A percentile compares a stretch with the other conserved stretches of the same genome.
phyloP scores from a whole-genome alignment of 192 early-diverging fungal genomes.

The Coemansia sp. region DNA sequence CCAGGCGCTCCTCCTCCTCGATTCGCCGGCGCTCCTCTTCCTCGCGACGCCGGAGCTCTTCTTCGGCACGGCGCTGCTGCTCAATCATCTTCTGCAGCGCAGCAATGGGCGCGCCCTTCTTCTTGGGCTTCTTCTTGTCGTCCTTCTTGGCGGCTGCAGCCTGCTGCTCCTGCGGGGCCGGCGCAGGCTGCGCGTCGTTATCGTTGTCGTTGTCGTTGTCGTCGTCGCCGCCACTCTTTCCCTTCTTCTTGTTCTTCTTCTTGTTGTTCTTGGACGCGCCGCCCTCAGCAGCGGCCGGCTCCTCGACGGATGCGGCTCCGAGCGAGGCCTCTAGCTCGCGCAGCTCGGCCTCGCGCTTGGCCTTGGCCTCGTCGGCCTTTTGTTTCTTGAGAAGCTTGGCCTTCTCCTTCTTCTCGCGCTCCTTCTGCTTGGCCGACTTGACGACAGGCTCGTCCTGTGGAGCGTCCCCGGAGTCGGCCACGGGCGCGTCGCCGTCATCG shows the following conservation, averaged over 20 bases:
- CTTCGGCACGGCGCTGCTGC: conserved; percentile 60
- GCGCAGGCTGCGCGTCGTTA: conserved; percentile 14
- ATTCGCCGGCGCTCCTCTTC: conserved; percentile 65
- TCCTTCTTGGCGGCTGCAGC: conserved; percentile 17
- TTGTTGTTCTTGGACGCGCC: conserved; percentile 44
- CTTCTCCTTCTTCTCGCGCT: conserved; percentile 53
- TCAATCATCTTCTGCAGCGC: conserved; percentile 55
- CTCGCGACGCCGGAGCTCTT: conserved; percentile 69
- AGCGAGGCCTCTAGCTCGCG: conserved; percentile 22
- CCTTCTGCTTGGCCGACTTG: conserved; percentile 52
- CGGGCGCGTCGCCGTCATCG: conserved; percentile 17
- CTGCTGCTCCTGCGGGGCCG: conserved; percentile 18
- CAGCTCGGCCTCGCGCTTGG: conserved; percentile 45
- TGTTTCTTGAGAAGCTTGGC: conserved; percentile 43
- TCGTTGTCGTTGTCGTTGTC: conserved; percentile 10
- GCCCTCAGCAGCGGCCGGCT: conserved; percentile 9
- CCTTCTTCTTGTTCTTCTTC: conserved; percentile 57
- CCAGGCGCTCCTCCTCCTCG: conserved; percentile 67
- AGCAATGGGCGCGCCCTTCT: conserved; percentile 33
- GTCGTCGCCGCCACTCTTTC: conserved; percentile 53
- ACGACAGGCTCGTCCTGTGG: conserved; percentile 51
- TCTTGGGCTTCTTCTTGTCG: conserved; percentile 36
- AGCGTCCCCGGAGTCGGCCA: conserved; percentile 6
- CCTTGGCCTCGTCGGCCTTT: conserved; percentile 35
- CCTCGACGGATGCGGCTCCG: conserved; percentile 18